Evolutionary conservation across 2,329 filamentous ascomycete genomes (phyloP).

Genomic region (Xylariaceae sp.): DNA sequence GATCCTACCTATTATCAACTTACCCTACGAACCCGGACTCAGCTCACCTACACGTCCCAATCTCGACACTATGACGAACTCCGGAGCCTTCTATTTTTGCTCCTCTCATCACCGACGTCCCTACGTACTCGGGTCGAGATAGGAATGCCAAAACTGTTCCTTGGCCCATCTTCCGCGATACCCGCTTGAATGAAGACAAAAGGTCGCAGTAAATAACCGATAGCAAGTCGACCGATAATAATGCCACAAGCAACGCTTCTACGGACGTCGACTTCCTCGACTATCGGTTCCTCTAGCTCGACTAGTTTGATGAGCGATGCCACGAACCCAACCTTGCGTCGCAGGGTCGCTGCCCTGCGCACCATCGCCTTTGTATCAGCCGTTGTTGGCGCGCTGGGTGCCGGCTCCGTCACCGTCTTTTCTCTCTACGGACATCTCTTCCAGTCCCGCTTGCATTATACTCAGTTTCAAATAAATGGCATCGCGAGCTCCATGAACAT

Average conservation of each 20-base stretch:
- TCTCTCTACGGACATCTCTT: constrained; percentile 90
- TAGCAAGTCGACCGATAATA: constrained; percentile 19
- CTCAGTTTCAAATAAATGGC: constrained; percentile 86
- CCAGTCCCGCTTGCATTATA: constrained; percentile 79
- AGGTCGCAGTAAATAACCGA: constrained; percentile 19
- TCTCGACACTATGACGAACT: neutral
- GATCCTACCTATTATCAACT: too few relatives aligned
- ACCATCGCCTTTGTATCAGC: constrained; percentile 49
- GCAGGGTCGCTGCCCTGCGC: constrained; percentile 31
- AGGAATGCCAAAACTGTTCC: neutral
- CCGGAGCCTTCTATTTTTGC: neutral
- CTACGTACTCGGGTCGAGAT: neutral
- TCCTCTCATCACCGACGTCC: neutral
- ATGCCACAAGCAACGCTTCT: constrained; percentile 26
- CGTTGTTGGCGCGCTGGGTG: constrained; percentile 62
- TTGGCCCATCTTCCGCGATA: neutral
- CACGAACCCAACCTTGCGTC: constrained; percentile 20
- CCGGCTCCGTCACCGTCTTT: constrained; percentile 87
- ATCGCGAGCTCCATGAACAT: constrained; percentile 81
- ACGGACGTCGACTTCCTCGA: constrained; percentile 28
- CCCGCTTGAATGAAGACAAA: neutral
- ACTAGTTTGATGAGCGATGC: constrained; percentile 28
- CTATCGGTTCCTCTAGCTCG: constrained; percentile 27
- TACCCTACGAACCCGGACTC: too few relatives aligned
- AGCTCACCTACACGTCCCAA: neutral